phyloP scores from a whole-genome alignment of 371 early-diverging fungal genomes.

The Mortierella sp. region DNA sequence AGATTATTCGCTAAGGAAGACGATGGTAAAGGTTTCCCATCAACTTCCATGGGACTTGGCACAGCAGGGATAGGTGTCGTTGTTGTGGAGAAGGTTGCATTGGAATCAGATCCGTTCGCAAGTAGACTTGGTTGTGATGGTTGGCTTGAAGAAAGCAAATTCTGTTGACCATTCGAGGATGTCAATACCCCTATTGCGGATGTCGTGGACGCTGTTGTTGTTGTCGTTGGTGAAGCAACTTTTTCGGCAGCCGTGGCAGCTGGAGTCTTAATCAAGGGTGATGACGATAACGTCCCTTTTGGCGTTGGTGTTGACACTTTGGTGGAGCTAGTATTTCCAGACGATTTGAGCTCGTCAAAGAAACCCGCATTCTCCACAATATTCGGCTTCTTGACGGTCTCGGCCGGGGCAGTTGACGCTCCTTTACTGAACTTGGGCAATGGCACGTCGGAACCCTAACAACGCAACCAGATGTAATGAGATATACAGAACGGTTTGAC shows the following conservation, averaged over 20 bases:
- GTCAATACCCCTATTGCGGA: not conserved
- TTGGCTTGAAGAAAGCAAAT: too few relatives aligned
- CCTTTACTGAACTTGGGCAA: slow-evolving; percentile 45
- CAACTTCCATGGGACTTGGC: slow-evolving; percentile 1
- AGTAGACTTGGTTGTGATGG: too few relatives aligned
- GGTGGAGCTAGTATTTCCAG: not conserved
- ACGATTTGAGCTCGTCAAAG: slow-evolving; percentile 23
- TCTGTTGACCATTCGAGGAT: too few relatives aligned
- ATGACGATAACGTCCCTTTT: not conserved
- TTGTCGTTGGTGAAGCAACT: not conserved
- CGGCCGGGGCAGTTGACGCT: slow-evolving; percentile 4
- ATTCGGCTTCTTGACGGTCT: slow-evolving; percentile 28
- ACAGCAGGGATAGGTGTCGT: not conserved
- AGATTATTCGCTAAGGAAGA: too few relatives aligned
- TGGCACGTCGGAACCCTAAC: slow-evolving; percentile 7
- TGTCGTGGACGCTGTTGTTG: too few relatives aligned
- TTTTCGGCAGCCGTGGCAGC: not conserved
- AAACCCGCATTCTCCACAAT: slow-evolving; percentile 24
- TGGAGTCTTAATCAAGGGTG: not conserved
- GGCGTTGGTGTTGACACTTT: not conserved
- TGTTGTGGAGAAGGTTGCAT: not conserved
- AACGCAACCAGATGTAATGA: not conserved
- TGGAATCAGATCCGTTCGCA: not conserved
- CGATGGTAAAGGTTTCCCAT: not conserved
- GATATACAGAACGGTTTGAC: not conserved